These are phyloP conservation scores for Eruca vesicaria DNA, from an alignment of 441 rosid genomes.

Conservation along the genomic window DNA sequence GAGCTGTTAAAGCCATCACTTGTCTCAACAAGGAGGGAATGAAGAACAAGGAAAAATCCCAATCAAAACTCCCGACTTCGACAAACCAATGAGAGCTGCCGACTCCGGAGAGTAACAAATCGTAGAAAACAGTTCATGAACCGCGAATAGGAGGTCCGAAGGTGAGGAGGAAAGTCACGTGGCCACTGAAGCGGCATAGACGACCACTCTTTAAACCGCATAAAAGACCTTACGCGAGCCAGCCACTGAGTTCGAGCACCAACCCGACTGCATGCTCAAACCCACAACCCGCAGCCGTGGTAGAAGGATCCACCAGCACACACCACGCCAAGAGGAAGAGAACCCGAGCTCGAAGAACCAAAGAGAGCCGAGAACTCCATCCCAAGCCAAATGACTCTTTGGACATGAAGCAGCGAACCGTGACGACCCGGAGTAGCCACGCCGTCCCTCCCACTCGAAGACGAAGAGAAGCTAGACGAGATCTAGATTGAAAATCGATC, in stretches of 20 bases:
- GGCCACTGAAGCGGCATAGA: not conserved
- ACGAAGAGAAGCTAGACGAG: not conserved
- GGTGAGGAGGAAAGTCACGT: not conserved
- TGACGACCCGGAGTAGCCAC: not conserved
- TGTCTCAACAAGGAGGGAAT: not conserved
- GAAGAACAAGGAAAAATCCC: not conserved
- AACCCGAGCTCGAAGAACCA: not conserved
- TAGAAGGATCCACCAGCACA: not conserved
- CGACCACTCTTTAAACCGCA: not conserved
- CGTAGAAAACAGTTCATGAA: not conserved
- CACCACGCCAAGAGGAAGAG: not conserved
- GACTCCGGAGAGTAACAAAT: too few relatives aligned
- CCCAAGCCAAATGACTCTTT: not conserved
- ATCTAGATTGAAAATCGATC: not conserved
- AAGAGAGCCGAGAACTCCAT: not conserved
- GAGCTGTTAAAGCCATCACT: not conserved
- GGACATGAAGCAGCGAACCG: not conserved
- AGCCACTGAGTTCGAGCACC: not conserved
- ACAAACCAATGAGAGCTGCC: too few relatives aligned
- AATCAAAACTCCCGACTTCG: not conserved
- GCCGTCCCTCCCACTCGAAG: not conserved
- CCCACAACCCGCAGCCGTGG: not conserved
- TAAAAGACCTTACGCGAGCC: not conserved
- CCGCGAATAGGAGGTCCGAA: not conserved
- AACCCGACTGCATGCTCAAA: not conserved